Evolutionary conservation across 805 yeast species (phyloP).

Genomic region (Ogataea salicorniae): DNA sequence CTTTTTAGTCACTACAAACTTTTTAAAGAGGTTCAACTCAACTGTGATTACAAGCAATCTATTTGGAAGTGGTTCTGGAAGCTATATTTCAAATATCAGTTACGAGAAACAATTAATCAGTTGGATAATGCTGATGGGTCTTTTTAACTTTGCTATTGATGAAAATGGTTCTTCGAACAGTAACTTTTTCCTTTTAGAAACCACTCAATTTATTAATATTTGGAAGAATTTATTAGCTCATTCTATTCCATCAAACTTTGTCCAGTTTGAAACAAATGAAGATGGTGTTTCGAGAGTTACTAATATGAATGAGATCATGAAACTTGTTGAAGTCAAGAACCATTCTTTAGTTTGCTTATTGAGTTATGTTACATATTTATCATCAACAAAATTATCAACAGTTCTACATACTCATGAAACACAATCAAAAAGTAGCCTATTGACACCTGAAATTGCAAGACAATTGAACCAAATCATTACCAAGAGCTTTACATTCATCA

Average conservation of each 20-base stretch:
- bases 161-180: slow-evolving; percentile 34
- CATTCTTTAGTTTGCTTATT: slow-evolving; percentile 55
- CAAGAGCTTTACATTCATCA: slow-evolving; percentile 29
- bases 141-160: slow-evolving; percentile 46
- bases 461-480: slow-evolving; percentile 28
- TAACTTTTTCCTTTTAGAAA: slow-evolving; percentile 47
- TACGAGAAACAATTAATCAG: slow-evolving; percentile 40
- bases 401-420: slow-evolving; percentile 25
- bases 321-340: slow-evolving; percentile 46
- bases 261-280: slow-evolving; percentile 26
- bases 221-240: slow-evolving; percentile 61
- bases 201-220: slow-evolving; percentile 52
- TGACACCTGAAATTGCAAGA: slow-evolving; percentile 29
- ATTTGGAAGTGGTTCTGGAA: slow-evolving; percentile 26
- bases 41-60: slow-evolving; percentile 30
- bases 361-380: slow-evolving; percentile 45
- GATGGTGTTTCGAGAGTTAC: slow-evolving; percentile 29
- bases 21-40: slow-evolving; percentile 31
- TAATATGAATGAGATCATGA: slow-evolving; percentile 30
- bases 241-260: slow-evolving; percentile 38
- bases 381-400: slow-evolving; percentile 37
- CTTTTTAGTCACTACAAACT: slow-evolving; percentile 25
- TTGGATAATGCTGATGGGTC: slow-evolving; percentile 62
- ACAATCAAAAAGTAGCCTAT: slow-evolving; percentile 19
- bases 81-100: slow-evolving; percentile 24